phyloP scores from a whole-genome alignment of 2,329 filamentous ascomycete genomes.

The Knoxdaviesia proteae region DNA sequence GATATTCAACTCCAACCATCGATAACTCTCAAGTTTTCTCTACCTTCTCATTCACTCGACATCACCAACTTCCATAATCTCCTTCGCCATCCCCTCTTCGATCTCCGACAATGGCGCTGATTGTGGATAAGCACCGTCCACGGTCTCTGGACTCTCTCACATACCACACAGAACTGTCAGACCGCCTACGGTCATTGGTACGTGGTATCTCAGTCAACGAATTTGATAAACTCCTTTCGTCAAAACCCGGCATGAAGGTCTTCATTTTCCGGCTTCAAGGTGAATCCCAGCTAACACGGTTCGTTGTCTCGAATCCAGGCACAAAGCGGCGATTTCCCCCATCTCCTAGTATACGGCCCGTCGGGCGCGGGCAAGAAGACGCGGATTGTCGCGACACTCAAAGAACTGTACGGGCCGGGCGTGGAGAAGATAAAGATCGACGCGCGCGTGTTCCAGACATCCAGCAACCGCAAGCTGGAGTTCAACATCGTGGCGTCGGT shows the following conservation, averaged over 20 bases:
- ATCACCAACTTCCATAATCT: neutral
- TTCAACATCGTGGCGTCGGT: constrained; percentile 97
- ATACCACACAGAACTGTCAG: constrained; percentile 78
- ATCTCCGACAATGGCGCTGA: constrained; percentile 36
- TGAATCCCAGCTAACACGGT: neutral
- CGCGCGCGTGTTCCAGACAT: constrained; percentile 87
- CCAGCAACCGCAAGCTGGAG: constrained; percentile 87
- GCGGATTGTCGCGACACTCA: constrained; percentile 81
- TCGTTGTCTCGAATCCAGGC: constrained; percentile 35
- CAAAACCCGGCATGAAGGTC: neutral
- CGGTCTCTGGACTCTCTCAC: constrained; percentile 57
- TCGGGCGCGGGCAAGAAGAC: constrained; percentile 97
- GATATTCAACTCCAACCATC: no score
- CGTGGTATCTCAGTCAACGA: constrained; percentile 8
- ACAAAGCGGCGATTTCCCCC: constrained; percentile 91
- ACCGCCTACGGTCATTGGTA: constrained; percentile 71
- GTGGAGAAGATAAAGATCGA: constrained; percentile 99
- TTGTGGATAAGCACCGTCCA: constrained; percentile 53
- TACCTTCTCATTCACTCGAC: no score
- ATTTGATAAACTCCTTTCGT: neutral
- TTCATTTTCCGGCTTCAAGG: neutral
- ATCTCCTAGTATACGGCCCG: constrained; percentile 89
- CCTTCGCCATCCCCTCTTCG: neutral
- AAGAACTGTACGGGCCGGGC: constrained; percentile 83
- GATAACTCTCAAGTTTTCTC: no score